Conservation (phyloP, 2,329 filamentous ascomycete genomes). For the Venturia carpophila region DNA sequence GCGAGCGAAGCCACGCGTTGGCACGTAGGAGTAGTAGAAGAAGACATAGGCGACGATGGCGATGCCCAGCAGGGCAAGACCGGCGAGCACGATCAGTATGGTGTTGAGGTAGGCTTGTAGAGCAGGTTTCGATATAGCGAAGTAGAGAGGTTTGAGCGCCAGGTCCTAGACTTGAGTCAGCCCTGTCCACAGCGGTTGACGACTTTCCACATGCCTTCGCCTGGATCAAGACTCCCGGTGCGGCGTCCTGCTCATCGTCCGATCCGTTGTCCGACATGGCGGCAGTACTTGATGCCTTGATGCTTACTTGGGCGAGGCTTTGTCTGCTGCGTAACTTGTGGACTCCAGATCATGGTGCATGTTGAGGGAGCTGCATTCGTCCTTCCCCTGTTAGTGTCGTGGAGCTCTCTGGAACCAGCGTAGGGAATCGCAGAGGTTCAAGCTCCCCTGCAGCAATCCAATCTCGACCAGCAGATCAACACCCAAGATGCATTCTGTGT, state of each 20-base stretch:
- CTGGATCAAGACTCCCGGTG: conserved; percentile 7
- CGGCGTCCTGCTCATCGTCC: conserved; percentile 15
- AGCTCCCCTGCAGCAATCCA: background rate
- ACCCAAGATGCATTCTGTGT: background rate
- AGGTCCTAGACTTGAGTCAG: conserved; percentile 37
- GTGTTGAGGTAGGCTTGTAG: conserved; percentile 57
- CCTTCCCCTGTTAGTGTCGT: no score
- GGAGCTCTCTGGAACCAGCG: no score
- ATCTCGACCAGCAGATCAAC: background rate
- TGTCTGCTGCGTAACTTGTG: background rate
- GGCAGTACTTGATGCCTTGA: background rate
- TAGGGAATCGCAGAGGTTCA: no score
- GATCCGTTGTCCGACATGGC: conserved; percentile 1
- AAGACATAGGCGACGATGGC: conserved; percentile 55
- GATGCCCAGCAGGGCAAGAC: conserved; percentile 47
- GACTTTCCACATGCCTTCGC: background rate
- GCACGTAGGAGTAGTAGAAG: conserved; percentile 64
- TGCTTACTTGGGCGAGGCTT: background rate
- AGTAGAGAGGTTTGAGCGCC: conserved; percentile 46
- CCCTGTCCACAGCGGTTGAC: background rate
- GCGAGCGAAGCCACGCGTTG: conserved; percentile 54
- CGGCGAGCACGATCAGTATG: conserved; percentile 45
- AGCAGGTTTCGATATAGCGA: conserved; percentile 50
- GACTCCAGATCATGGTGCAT: background rate
- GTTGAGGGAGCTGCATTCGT: no score